Percentiles rank a stretch among this genome's conserved stretches.
These are phyloP conservation scores for Ceratobasidium sp. DNA, from an alignment of 1,284 basidiomycete species.

Conservation along the genomic window DNA sequence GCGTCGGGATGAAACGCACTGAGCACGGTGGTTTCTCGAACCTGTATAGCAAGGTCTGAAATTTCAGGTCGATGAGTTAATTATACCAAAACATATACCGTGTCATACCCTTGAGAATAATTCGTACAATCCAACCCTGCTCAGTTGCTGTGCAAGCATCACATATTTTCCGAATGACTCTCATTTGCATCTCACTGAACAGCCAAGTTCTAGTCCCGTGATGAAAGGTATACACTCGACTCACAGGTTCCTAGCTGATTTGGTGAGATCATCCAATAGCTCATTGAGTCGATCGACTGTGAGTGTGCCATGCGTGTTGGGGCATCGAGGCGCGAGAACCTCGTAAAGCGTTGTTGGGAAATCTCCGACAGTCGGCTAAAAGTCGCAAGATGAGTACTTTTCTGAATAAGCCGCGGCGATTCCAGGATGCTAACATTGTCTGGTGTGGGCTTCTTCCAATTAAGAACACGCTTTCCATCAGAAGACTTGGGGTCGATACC, in stretches of 20 bases:
- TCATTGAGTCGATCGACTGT: constrained; percentile 82
- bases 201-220: not conserved
- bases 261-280: constrained; percentile 76
- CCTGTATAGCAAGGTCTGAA: constrained; percentile 76
- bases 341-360: constrained; percentile 86
- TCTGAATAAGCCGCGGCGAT: too few species aligned
- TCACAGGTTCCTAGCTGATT: constrained; percentile 72
- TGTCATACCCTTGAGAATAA: constrained; percentile 84
- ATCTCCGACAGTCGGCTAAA: constrained; percentile 75
- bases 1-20: constrained; percentile 90
- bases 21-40: constrained; percentile 89
- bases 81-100: not conserved
- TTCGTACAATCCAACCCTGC: constrained; percentile 90
- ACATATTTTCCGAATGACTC: constrained; percentile 76
- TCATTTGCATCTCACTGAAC: constrained; percentile 74
- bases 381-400: not conserved
- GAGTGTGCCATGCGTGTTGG: constrained; percentile 76
- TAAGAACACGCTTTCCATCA: constrained; percentile 78
- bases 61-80: not conserved
- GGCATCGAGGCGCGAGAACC: constrained; percentile 83
- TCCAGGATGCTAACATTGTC: constrained; percentile 59
- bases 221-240: constrained; percentile 40
- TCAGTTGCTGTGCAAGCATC: constrained; percentile 80
- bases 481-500: constrained; percentile 78
- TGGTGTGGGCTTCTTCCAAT: constrained; percentile 89